Evolutionary conservation across 495 filamentous ascomycete species (phyloP).

Genomic region (Neurospora sp.): DNA sequence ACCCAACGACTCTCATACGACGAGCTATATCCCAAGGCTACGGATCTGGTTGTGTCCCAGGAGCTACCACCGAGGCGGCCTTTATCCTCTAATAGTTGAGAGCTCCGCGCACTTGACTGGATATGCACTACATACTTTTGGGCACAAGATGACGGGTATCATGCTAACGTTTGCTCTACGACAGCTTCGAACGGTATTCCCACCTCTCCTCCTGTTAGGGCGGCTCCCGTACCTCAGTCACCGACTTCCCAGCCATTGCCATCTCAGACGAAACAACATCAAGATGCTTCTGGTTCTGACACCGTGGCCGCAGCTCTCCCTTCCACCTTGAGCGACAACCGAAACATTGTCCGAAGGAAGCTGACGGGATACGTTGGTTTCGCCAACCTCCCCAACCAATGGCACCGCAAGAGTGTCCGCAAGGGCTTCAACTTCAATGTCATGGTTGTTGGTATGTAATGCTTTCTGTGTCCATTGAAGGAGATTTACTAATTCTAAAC

Average conservation of each 20-base stretch:
- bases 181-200: slow-evolving; percentile 41
- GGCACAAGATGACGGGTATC: background rate
- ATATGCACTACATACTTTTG: background rate
- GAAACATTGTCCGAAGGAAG: slow-evolving; percentile 97
- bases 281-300: slow-evolving; percentile 69
- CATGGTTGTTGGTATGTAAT: slow-evolving; percentile 89
- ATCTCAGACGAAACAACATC: slow-evolving; percentile 28
- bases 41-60: slow-evolving; percentile 8
- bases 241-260: slow-evolving; percentile 46
- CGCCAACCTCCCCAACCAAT: slow-evolving; percentile 97
- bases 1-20: slow-evolving; percentile 36
- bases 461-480: background rate
- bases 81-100: slow-evolving; percentile 21
- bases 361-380: slow-evolving; percentile 97
- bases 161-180: slow-evolving; percentile 19
- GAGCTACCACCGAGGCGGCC: slow-evolving; percentile 2
- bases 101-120: slow-evolving; percentile 15
- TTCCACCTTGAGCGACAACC: slow-evolving; percentile 66
- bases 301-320: slow-evolving; percentile 61
- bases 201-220: slow-evolving; percentile 17
- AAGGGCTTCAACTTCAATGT: slow-evolving; percentile 99
- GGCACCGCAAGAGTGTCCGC: slow-evolving; percentile 99
- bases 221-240: slow-evolving; percentile 20
- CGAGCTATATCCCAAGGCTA: slow-evolving; percentile 30
- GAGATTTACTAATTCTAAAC: slow-evolving; percentile 6